phyloP scores from a whole-genome alignment of 2,329 filamentous ascomycete genomes.

The Fulvia fulva region DNA sequence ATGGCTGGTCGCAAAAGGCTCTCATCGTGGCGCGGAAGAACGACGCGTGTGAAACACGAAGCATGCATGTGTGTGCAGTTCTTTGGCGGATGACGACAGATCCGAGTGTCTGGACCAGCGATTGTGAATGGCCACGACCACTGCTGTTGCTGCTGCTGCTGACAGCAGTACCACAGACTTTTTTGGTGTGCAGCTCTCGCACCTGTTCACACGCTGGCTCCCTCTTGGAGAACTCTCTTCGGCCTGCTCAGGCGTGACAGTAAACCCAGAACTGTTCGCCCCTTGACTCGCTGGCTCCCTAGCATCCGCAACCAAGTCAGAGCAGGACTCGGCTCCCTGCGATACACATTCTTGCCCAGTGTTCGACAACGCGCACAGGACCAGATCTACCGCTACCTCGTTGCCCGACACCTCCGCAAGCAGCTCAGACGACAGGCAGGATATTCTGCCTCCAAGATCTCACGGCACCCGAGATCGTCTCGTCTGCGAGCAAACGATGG shows the following conservation, averaged over 20 bases:
- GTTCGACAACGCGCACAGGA: conserved; percentile 70
- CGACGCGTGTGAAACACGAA: background rate
- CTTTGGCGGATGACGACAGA: background rate
- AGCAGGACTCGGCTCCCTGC: conserved; percentile 65
- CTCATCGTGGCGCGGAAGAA: too few species aligned
- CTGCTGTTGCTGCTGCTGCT: background rate
- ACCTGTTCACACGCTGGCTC: conserved; percentile 23
- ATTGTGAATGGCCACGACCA: background rate
- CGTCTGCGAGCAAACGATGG: conserved; percentile 29
- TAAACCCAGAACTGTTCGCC: background rate
- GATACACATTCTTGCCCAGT: conserved; percentile 68
- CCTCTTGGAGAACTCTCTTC: conserved; percentile 27
- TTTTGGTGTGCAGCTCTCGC: background rate
- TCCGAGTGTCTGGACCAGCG: background rate
- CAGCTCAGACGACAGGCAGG: conserved; percentile 5
- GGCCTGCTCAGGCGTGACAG: conserved; percentile 11
- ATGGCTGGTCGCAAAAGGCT: too few species aligned
- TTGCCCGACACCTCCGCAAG: conserved; percentile 30
- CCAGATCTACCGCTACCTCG: conserved; percentile 58
- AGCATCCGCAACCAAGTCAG: conserved; percentile 59
- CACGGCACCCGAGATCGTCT: background rate
- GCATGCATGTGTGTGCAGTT: background rate
- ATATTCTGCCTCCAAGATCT: background rate
- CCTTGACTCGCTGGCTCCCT: conserved; percentile 38
- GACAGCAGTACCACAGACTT: background rate